Evolutionary conservation across 1,139 yeast genomes (phyloP), one percentile per base, ranked within the genome.

Genomic region (Williopsis jadinii): DNA sequence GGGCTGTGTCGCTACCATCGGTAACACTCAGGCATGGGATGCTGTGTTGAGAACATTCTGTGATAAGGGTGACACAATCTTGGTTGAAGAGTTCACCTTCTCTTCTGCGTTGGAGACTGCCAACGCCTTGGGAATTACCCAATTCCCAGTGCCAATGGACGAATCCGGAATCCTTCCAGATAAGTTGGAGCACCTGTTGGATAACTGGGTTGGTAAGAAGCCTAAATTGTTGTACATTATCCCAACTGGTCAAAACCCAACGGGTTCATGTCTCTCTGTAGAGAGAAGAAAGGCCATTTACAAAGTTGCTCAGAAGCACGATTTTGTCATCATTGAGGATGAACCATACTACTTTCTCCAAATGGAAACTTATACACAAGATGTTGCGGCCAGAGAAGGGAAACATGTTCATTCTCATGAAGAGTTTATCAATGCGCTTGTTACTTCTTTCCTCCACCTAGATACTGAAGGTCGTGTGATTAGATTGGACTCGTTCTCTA

Each of bases 321-420:
- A 88, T 64, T 70, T 88, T 56, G 57, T 88, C 41, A 78, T 88
- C 52, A 66, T 87, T 40, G 97, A 88, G 67, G 97, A 88, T 62
- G 97, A 88, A 64, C 97, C 97, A 33, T 88, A 88, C 75, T 88
- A 84, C 71, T 88, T 85, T 70, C 70, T 88, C 60, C 97, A 87
- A 67, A 85, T 86, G 95, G 86, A 80, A 45, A 56, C 72, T 36
- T 84, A 80, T 64, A 73, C 76, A 47, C 57, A 53, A 19, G 58
- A 56, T 36, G 46, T 31, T 28, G 26, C 45, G 3, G 41, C 51
- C 6, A 51, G 56, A 43, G 40, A 40, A 15, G 62, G 60, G 39
- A 46, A 50, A 38, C 37, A 35, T 27, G 61, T 62, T 10, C 70
- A 66, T 38, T 64, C 66, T 42, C 77, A 73, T 50, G 65, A 75